These are phyloP conservation scores for Rhizopogon salebrosus DNA, from an alignment of 768 basidiomycete genomes.

Conservation along the genomic window DNA sequence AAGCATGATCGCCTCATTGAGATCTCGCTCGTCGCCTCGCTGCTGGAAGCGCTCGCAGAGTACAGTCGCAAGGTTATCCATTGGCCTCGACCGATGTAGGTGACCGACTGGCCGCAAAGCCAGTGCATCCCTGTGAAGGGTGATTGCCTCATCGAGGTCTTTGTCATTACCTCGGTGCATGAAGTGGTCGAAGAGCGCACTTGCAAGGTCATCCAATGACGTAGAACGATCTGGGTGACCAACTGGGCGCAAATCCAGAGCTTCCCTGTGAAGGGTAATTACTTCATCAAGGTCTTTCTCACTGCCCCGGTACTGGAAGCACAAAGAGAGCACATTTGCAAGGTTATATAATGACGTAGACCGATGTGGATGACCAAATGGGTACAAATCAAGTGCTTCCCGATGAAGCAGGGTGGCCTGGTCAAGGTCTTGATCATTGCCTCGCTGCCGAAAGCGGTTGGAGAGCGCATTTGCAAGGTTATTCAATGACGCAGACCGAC, in stretches of 20 bases:
- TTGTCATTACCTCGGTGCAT: slow-evolving; percentile 8
- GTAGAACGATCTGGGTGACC: too few species aligned
- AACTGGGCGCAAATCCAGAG: too few species aligned
- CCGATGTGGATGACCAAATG: slow-evolving; percentile 9
- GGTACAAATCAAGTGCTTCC: slow-evolving; percentile 12
- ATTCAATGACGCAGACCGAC: too few species aligned
- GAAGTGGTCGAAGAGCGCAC: too few species aligned
- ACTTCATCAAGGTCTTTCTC: too few species aligned
- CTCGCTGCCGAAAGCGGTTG: slow-evolving; percentile 2
- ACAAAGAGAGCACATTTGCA: too few species aligned
- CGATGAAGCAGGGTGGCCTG: background rate
- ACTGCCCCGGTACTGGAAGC: background rate
- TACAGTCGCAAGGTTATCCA: slow-evolving; percentile 16
- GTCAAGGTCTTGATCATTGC: slow-evolving; percentile 1
- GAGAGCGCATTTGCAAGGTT: slow-evolving; percentile 8
- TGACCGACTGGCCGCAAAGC: background rate
- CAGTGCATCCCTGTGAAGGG: background rate
- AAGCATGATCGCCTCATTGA: background rate
- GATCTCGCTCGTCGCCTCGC: background rate
- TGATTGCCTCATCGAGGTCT: too few species aligned
- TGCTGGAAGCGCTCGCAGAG: slow-evolving; percentile 17
- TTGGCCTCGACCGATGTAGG: too few species aligned
- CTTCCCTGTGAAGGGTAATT: too few species aligned
- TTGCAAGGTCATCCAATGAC: too few species aligned
- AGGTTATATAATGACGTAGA: slow-evolving; percentile 6